A percentile compares a stretch with the other conserved stretches of the same genome.
These are phyloP conservation scores for Crucibulum laeve DNA, from an alignment of 768 basidiomycete genomes.

Conservation along the genomic window DNA sequence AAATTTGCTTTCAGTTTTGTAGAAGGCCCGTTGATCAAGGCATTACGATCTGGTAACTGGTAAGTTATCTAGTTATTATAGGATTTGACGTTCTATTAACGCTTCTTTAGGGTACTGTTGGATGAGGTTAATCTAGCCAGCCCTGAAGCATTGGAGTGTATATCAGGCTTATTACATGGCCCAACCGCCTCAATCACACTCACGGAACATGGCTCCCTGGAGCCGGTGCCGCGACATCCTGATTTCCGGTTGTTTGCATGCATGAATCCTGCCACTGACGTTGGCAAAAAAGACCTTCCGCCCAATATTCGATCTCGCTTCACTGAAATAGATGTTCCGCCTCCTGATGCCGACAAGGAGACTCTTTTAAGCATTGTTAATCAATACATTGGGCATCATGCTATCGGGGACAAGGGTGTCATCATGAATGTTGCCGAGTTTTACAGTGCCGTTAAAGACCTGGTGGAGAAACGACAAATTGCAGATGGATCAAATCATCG, in stretches of 20 bases:
- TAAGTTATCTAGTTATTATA: constrained; percentile 30
- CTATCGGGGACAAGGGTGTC: constrained; percentile 80
- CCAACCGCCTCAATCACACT: constrained; percentile 86
- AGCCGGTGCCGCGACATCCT: constrained; percentile 86
- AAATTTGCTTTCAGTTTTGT: constrained; percentile 94
- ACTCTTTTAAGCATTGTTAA: constrained; percentile 82
- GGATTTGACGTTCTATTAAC: background rate
- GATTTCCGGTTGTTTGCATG: constrained; percentile 97
- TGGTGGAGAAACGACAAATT: constrained; percentile 70
- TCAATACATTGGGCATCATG: constrained; percentile 83
- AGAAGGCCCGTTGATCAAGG: constrained; percentile 93
- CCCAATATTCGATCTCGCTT: constrained; percentile 87
- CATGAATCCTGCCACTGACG: constrained; percentile 99
- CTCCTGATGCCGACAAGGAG: constrained; percentile 89
- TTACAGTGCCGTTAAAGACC: constrained; percentile 74
- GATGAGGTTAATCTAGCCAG: constrained; percentile 97
- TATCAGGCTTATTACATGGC: constrained; percentile 83
- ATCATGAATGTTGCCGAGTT: constrained; percentile 93
- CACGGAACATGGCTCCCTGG: constrained; percentile 88
- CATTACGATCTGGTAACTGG: constrained; percentile 88
- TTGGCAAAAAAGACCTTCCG: constrained; percentile 96
- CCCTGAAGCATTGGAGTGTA: constrained; percentile 89
- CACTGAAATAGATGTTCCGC: constrained; percentile 93
- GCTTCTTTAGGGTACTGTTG: constrained; percentile 70
- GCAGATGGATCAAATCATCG: constrained; percentile 91